Conservation (phyloP, 371 early-diverging fungal genomes). For the Neoconidiobolus thromboides region DNA sequence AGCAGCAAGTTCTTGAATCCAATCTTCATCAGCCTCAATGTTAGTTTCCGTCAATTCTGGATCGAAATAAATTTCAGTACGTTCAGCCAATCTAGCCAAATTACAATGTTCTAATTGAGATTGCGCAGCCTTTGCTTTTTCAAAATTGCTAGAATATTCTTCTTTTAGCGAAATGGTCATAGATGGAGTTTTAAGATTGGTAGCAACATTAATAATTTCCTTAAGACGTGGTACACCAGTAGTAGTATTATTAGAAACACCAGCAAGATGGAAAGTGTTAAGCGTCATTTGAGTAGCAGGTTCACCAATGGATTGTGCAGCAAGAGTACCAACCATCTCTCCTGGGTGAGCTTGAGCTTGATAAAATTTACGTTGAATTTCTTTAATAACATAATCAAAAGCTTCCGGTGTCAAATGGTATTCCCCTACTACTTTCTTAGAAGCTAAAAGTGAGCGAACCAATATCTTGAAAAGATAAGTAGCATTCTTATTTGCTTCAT, state of each 20-base stretch:
- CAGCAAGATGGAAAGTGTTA: constrained; percentile 99
- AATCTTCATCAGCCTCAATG: constrained; percentile 84
- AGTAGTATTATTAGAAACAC: constrained; percentile 95
- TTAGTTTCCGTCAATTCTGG: constrained; percentile 75
- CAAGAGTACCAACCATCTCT: constrained; percentile 99
- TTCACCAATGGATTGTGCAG: constrained; percentile 99
- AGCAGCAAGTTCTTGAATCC: constrained; percentile 7
- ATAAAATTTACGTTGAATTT: constrained; percentile 79
- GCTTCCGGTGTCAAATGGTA: constrained; percentile 69
- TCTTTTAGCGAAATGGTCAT: constrained; percentile 70
- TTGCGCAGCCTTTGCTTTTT: constrained; percentile 82
- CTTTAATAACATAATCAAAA: constrained; percentile 89
- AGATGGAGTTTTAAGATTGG: constrained; percentile 93
- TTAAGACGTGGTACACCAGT: constrained; percentile 99
- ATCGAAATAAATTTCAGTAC: constrained; percentile 94
- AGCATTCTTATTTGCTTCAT: constrained; percentile 80
- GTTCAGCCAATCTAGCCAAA: constrained; percentile 60
- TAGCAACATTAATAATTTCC: constrained; percentile 99
- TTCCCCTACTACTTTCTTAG: constrained; percentile 77
- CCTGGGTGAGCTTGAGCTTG: constrained; percentile 85
- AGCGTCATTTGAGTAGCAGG: constrained; percentile 99
- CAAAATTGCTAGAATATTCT: constrained; percentile 53
- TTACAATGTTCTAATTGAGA: constrained; percentile 84
- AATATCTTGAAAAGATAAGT: constrained; percentile 76
- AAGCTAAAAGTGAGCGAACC: constrained; percentile 64